phyloP scores from a whole-genome alignment of 2,329 filamentous ascomycete genomes.

The Cordyceps javanica region DNA sequence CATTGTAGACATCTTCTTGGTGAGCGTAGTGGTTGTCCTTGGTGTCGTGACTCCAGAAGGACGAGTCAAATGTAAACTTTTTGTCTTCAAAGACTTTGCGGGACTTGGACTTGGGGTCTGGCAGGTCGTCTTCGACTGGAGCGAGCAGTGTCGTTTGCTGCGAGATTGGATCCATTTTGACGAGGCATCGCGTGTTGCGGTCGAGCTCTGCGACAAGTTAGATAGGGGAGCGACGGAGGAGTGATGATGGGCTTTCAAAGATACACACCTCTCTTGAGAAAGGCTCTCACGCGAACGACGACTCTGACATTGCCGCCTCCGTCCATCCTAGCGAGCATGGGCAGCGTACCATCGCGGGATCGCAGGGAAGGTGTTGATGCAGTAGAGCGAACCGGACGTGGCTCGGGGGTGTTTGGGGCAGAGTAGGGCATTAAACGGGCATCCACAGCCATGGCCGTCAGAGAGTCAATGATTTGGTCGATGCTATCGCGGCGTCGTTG shows the following conservation, averaged over 20 bases:
- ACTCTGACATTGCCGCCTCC: constrained; percentile 73
- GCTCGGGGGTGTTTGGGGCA: constrained; percentile 25
- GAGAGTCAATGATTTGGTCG: constrained; percentile 32
- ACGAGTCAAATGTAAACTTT: constrained; percentile 92
- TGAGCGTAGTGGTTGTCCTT: constrained; percentile 79
- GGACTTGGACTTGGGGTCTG: constrained; percentile 53
- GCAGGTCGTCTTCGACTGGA: constrained; percentile 50
- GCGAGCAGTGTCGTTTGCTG: constrained; percentile 77
- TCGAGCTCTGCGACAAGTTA: constrained; percentile 61
- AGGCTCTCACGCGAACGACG: constrained; percentile 73
- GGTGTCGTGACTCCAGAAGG: constrained; percentile 90
- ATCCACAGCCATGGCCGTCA: constrained; percentile 37
- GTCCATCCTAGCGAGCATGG: constrained; percentile 50
- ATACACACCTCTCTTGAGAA: constrained; percentile 65
- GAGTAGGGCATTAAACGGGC: constrained; percentile 40
- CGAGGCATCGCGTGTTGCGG: constrained; percentile 73
- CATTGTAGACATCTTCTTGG: constrained; percentile 91
- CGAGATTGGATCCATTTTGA: constrained; percentile 82
- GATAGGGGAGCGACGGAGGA: background rate
- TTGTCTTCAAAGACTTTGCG: constrained; percentile 81
- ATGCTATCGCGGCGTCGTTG: constrained; percentile 35
- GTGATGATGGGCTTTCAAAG: background rate
- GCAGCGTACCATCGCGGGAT: constrained; percentile 62
- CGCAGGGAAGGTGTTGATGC: constrained; percentile 75
- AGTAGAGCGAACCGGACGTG: constrained; percentile 49